Evolutionary conservation across 1,284 basidiomycete genomes (phyloP).

Genomic region (Sphagnurus paluster): DNA sequence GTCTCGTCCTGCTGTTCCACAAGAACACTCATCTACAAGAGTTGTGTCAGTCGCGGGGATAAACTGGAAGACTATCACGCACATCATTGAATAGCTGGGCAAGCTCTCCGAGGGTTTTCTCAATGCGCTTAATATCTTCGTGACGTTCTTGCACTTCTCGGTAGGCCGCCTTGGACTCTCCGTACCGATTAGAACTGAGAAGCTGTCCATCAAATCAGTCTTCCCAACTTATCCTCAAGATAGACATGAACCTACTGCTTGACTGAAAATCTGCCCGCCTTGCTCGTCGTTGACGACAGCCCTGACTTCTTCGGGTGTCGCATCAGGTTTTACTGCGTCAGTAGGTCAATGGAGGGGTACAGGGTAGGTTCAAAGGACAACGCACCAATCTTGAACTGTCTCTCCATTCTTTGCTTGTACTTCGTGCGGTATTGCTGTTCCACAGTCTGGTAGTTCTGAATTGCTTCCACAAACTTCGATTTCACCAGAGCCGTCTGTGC

Average conservation of each 20-base stretch:
- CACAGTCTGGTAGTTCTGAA: conserved; percentile 85
- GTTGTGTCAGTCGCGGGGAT: conserved; percentile 6
- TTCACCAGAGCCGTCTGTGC: conserved; percentile 72
- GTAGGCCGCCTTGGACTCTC: conserved; percentile 88
- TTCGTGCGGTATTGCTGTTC: conserved; percentile 93
- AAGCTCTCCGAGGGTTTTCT: conserved; percentile 89
- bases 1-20: conserved; percentile 93
- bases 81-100: conserved; percentile 96
- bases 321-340: conserved; percentile 85
- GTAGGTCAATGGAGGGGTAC: conserved; percentile 3
- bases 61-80: conserved; percentile 19
- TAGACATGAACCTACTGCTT: conserved; percentile 68
- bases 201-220: conserved; percentile 47
- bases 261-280: conserved; percentile 89
- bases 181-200: conserved; percentile 89
- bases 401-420: conserved; percentile 93
- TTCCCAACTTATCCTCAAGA: not conserved
- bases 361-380: conserved; percentile 8
- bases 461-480: conserved; percentile 83
- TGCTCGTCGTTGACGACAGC: conserved; percentile 87
- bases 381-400: conserved; percentile 93
- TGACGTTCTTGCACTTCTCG: conserved; percentile 96
- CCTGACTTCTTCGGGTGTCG: conserved; percentile 87
- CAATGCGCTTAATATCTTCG: conserved; percentile 94
- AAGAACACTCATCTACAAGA: conserved; percentile 76